These are phyloP conservation scores for Lactarius psammicola DNA, from an alignment of 768 basidiomycete genomes.

Conservation along the genomic window DNA sequence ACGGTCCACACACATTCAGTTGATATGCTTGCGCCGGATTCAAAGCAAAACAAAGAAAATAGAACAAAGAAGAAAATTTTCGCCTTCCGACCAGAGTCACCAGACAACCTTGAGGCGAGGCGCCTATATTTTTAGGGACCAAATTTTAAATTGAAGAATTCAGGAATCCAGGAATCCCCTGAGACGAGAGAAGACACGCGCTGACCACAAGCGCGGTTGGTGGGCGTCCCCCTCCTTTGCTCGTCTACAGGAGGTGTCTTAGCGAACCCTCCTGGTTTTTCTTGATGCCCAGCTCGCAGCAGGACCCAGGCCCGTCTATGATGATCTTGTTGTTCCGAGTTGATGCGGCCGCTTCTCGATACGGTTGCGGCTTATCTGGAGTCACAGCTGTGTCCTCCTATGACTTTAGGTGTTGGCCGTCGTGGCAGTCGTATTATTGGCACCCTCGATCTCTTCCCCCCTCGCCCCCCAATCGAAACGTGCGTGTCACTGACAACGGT, in stretches of 20 bases:
- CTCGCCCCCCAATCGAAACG: slow-evolving; percentile 1
- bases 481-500: not conserved
- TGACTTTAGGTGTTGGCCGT: not conserved
- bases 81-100: not conserved
- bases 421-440: not conserved
- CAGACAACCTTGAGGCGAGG: not conserved
- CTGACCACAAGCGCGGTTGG: not conserved
- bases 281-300: not conserved
- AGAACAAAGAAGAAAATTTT: not conserved
- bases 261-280: not conserved
- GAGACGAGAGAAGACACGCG: not conserved
- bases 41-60: not conserved
- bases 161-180: not conserved
- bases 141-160: not conserved
- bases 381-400: not conserved
- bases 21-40: not conserved
- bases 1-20: not conserved
- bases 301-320: not conserved
- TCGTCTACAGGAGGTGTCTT: not conserved
- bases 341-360: not conserved
- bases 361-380: not conserved
- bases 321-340: not conserved
- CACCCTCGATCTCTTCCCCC: slow-evolving; percentile 12
- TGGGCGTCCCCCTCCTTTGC: not conserved
- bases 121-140: not conserved